Evolutionary conservation across 164 flowering plant species (phyloP).

Genomic region (Annona cherimola): DNA sequence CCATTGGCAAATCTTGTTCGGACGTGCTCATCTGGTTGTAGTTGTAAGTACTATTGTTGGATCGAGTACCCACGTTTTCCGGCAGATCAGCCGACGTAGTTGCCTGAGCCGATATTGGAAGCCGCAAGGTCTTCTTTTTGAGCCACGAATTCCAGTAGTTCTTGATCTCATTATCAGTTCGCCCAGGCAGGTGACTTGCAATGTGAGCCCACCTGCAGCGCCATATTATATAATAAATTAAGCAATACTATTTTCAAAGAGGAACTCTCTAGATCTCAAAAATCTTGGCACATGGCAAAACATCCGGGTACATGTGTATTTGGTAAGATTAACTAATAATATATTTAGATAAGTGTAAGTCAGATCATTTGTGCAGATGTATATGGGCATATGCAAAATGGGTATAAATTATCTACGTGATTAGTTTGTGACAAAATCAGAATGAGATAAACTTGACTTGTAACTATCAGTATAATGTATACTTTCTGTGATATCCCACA

Average conservation of each 20-base stretch:
- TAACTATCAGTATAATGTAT: too few species aligned
- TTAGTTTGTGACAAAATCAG: too few species aligned
- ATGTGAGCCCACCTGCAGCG: constrained; percentile 85
- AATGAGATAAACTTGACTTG: too few species aligned
- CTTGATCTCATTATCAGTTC: constrained; percentile 94
- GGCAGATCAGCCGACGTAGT: constrained; percentile 4
- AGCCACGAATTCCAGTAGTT: constrained; percentile 98
- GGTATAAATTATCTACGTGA: too few species aligned
- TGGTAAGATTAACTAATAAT: too few species aligned
- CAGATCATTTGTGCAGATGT: too few species aligned
- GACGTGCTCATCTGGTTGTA: constrained; percentile 19
- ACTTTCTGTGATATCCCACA: too few species aligned
- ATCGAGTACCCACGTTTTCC: constrained; percentile 18
- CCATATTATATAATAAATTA: not conserved
- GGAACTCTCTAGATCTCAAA: not conserved
- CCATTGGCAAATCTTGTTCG: constrained; percentile 38
- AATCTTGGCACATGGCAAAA: too few species aligned
- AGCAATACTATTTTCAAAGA: not conserved
- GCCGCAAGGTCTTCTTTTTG: constrained; percentile 73
- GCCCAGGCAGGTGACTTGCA: constrained; percentile 91
- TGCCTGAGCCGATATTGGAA: constrained; percentile 22
- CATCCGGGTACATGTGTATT: too few species aligned
- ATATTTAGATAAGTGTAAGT: too few species aligned
- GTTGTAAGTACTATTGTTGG: constrained; percentile 21
- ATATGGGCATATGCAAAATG: too few species aligned